Evolutionary conservation across 768 basidiomycete species (phyloP).

Genomic region (Mrakia blollopis): DNA sequence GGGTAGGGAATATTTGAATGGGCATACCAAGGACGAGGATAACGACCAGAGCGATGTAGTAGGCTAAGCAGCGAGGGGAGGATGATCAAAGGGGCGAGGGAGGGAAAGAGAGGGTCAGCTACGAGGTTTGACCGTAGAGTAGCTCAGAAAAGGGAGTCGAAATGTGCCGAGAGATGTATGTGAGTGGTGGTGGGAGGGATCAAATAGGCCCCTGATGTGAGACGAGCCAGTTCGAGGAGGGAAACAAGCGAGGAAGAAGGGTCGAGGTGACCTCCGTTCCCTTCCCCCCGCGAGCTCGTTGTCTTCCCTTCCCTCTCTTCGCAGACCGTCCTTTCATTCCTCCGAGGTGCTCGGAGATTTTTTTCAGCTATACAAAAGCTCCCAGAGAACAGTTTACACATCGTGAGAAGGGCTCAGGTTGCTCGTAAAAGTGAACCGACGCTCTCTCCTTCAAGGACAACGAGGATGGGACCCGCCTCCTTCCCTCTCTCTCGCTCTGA

Average conservation of each 20-base stretch:
- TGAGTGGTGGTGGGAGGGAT: too few relatives aligned
- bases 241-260: neutral
- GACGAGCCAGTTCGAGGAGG: neutral
- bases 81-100: constrained; percentile 2
- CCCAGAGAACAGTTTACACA: neutral
- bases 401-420: too few relatives aligned
- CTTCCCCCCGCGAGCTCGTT: neutral
- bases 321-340: neutral
- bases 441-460: too few relatives aligned
- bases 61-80: neutral
- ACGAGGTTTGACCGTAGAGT: neutral
- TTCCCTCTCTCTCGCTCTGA: too few relatives aligned
- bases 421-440: too few relatives aligned
- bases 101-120: neutral
- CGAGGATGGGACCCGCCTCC: too few relatives aligned
- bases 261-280: neutral
- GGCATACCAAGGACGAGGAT: constrained; percentile 46
- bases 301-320: neutral
- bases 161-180: neutral
- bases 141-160: neutral
- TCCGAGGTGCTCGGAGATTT: too few relatives aligned
- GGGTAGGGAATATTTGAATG: too few relatives aligned
- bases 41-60: constrained; percentile 44
- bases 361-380: too few relatives aligned
- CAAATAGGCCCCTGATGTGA: neutral